Evolutionary conservation across 1,284 basidiomycete species (phyloP).

Genomic region (Rhodofomes roseus): DNA sequence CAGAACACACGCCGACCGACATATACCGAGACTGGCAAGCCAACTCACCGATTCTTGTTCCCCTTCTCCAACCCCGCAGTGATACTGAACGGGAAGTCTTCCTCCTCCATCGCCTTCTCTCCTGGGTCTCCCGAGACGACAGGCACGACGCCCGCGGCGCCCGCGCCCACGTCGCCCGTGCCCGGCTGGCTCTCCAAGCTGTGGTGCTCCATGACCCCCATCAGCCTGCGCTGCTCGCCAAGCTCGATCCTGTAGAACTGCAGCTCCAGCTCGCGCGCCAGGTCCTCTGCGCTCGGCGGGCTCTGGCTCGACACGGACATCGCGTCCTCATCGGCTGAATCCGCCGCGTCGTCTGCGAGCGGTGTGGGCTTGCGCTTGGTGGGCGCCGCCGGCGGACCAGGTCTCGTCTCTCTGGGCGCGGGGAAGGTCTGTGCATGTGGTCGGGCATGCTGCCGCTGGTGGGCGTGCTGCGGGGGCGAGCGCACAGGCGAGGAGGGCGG

Average conservation of each 20-base stretch:
- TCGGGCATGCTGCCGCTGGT: not conserved
- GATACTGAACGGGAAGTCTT: conserved; percentile 83
- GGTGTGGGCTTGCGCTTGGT: not conserved
- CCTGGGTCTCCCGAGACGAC: conserved; percentile 13
- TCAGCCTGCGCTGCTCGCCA: conserved; percentile 85
- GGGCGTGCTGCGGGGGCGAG: not conserved
- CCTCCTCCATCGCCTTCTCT: conserved; percentile 13
- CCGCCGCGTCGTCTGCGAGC: not conserved
- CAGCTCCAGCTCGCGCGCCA: conserved; percentile 77
- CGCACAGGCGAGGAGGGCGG: conserved; percentile 14
- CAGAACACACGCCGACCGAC: no score
- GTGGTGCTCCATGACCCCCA: conserved; percentile 92
- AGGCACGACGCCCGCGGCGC: conserved; percentile 8
- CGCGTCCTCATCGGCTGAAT: not conserved
- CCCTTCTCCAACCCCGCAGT: conserved; percentile 96
- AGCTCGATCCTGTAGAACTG: conserved; percentile 91
- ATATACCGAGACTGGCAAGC: no score
- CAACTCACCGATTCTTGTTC: conserved; percentile 80
- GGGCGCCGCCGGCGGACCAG: conserved; percentile 3
- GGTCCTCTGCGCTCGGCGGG: conserved; percentile 29
- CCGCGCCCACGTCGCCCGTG: conserved; percentile 7
- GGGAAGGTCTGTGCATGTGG: not conserved
- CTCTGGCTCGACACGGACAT: conserved; percentile 21
- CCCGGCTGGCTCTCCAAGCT: conserved; percentile 44
- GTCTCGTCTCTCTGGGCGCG: not conserved